Evolutionary conservation across 768 basidiomycete genomes (phyloP).

Genomic region (Termitomyces sp.): DNA sequence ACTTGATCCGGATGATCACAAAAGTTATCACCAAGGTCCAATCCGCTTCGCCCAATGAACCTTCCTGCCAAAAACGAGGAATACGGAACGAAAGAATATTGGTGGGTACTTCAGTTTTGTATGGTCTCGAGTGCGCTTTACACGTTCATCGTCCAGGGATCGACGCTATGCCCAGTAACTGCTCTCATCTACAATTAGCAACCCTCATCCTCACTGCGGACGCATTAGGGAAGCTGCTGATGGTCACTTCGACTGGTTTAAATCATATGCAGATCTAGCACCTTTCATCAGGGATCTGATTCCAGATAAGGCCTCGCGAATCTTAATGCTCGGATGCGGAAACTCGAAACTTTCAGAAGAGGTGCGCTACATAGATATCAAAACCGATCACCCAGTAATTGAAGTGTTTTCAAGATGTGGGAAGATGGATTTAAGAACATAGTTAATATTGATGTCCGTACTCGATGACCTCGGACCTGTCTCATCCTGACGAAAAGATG

Average conservation of each 20-base stretch:
- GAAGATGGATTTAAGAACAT: slow-evolving; percentile 81
- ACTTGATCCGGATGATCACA: too few species aligned
- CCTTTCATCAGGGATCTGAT: slow-evolving; percentile 54
- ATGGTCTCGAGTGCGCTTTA: not conserved
- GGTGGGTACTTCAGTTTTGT: slow-evolving; percentile 32
- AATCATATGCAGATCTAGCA: slow-evolving; percentile 70
- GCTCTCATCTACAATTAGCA: not conserved
- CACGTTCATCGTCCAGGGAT: slow-evolving; percentile 43
- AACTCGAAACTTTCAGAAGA: slow-evolving; percentile 79
- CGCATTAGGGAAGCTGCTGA: slow-evolving; percentile 48
- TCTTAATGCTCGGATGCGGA: slow-evolving; percentile 81
- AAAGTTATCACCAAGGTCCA: too few species aligned
- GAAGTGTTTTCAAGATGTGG: slow-evolving; percentile 56
- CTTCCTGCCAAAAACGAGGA: slow-evolving; percentile 62
- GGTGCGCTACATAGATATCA: slow-evolving; percentile 29
- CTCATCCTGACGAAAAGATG: not conserved
- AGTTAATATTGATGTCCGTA: slow-evolving; percentile 67
- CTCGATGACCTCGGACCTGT: not conserved
- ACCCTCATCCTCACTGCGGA: not conserved
- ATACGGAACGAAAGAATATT: slow-evolving; percentile 64
- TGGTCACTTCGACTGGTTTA: slow-evolving; percentile 83
- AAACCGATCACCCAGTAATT: not conserved
- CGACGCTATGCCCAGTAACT: slow-evolving; percentile 61
- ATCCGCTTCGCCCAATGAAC: slow-evolving; percentile 7
- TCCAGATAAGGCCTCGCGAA: slow-evolving; percentile 51